Percentiles rank a stretch among this genome's conserved stretches.
These are phyloP conservation scores for Diddensiella caesifluorescens DNA, from an alignment of 805 yeast species.

Conservation along the genomic window DNA sequence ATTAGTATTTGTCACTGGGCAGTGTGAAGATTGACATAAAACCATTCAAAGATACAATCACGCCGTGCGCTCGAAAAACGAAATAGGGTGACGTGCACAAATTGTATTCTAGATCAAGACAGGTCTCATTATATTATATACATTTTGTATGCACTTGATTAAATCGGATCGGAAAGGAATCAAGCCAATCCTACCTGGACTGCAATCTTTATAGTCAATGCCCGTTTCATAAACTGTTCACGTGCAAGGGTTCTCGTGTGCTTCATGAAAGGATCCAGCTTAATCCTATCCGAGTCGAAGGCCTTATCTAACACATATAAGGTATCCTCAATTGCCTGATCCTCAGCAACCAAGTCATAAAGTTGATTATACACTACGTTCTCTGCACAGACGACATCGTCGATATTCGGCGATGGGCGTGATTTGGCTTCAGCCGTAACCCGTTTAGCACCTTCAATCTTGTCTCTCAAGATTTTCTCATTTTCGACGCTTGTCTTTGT, in stretches of 20 bases:
- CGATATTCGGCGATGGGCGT: conserved; percentile 36
- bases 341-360: conserved; percentile 58
- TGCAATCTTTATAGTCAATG: conserved; percentile 39
- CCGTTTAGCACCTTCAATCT: conserved; percentile 29
- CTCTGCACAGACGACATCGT: conserved; percentile 45
- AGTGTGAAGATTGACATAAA: too few species aligned
- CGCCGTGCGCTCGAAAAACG: too few species aligned
- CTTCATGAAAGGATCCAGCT: conserved; percentile 40
- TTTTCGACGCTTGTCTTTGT: conserved; percentile 29
- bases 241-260: conserved; percentile 53
- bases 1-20: too few species aligned
- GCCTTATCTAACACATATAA: conserved; percentile 52
- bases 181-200: conserved; percentile 11
- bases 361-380: conserved; percentile 54
- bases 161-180: too few species aligned
- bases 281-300: conserved; percentile 44
- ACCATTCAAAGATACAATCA: too few species aligned
- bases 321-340: conserved; percentile 68
- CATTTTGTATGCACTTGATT: too few species aligned
- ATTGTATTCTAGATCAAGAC: too few species aligned
- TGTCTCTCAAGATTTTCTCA: conserved; percentile 27
- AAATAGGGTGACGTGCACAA: too few species aligned
- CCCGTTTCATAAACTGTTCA: conserved; percentile 54
- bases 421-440: conserved; percentile 33
- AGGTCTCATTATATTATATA: background rate